Base-by-base conservation (phyloP, 805 yeast species). In the Cyberlindnera petersonii region DNA sequence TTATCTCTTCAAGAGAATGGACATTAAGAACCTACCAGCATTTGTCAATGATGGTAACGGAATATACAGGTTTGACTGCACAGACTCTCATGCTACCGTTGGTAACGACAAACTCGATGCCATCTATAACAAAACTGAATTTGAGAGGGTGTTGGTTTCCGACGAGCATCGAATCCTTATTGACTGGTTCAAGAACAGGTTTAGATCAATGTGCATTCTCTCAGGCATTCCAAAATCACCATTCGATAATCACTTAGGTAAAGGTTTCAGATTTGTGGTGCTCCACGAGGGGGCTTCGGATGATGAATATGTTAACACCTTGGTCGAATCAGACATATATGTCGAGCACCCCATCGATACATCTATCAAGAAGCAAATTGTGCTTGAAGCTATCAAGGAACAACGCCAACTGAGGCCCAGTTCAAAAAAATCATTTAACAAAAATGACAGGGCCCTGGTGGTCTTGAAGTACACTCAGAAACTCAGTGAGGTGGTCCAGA, bases 121-220 rank as follows among this genome's bases (percentile, higher is more conserved):
- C 11, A 64, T 75, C 48, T 82, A 80, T 53, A 78, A 79, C 54
- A 58, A 66, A 30, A 37, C 46, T 0, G 66, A 56, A 24, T 77
- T 82, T 48, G 65, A 67, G 34, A 44, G 52, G 9, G 46, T 60
- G 7, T 44, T 82, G 30, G 39, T 65, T n/a, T 46, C 60, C 11
- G 86, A 82, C 56, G 80, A 79, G 40, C 79, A 81, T 53, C 65
- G 88, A 19, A 77, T 82, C 10, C 63, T 80, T 40, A 69, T 79
- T 15, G 89, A 82, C 53, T 82, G 78, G 71, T 55, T 66, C 33
- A 80, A 79, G 52, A 82, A 82, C 64, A 74, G 75, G 58, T 81
- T 79, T 56, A 64, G 91, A 39, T 65, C 84, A 2, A 56, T 74
- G 51, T 71, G 84, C 48, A 67, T 82, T 4, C 57, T 82, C 17